Conservation (phyloP, 805 yeast species). For the Ogataea populi-albae region DNA sequence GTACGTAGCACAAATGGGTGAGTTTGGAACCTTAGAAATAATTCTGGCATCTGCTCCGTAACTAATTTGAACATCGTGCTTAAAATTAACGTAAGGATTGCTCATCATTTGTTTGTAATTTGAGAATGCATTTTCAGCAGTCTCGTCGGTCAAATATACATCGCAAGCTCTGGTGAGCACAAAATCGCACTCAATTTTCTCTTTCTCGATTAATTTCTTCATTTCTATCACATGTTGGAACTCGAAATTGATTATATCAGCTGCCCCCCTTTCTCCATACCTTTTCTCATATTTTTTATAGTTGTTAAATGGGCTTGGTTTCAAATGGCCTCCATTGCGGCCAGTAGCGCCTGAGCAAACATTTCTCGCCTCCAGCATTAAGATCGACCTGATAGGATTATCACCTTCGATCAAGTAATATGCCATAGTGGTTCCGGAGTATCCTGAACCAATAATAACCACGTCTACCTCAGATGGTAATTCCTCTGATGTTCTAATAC, state of each 20-base stretch:
- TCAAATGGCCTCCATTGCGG: slow-evolving; percentile 49
- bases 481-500: slow-evolving; percentile 18
- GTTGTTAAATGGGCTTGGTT: slow-evolving; percentile 31
- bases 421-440: slow-evolving; percentile 42
- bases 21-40: slow-evolving; percentile 29
- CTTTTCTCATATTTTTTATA: slow-evolving; percentile 13
- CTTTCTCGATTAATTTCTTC: slow-evolving; percentile 32
- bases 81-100: slow-evolving; percentile 30
- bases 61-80: slow-evolving; percentile 32
- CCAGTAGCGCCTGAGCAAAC: slow-evolving; percentile 43
- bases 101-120: slow-evolving; percentile 19
- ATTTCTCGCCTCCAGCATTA: slow-evolving; percentile 38
- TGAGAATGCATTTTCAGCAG: slow-evolving; percentile 12
- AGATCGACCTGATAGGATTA: slow-evolving; percentile 10
- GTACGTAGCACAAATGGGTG: slow-evolving; percentile 34
- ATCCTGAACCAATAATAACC: slow-evolving; percentile 44
- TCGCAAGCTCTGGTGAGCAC: slow-evolving; percentile 31
- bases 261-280: slow-evolving; percentile 32
- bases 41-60: slow-evolving; percentile 33
- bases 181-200: slow-evolving; percentile 35
- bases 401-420: slow-evolving; percentile 34
- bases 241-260: slow-evolving; percentile 39
- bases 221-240: slow-evolving; percentile 33
- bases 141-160: slow-evolving; percentile 19
- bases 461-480: slow-evolving; percentile 38